Evolutionary conservation across 2,329 filamentous ascomycete species (phyloP), one percentile per base, ranked within the genome.

Genomic region (Didymella keratinophila): DNA sequence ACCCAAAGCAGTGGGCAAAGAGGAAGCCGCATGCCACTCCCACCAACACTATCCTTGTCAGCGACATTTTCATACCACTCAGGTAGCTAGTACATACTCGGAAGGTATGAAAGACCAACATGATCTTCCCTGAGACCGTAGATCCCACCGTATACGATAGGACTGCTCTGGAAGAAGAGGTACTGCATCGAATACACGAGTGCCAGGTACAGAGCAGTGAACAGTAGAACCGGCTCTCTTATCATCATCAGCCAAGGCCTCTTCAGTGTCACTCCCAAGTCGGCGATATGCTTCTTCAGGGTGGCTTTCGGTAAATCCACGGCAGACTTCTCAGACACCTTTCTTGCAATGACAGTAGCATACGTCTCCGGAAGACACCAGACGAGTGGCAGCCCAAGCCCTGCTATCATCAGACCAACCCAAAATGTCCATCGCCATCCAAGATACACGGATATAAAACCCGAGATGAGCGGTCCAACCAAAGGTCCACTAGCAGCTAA

Each of bases 151-250:
- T 90, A 92, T 60, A 91, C 87, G 58, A 61, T 86, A 70, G 68
- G 86, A 71, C 87, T 92, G 2, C 88, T 87, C 70, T 91, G 86
- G 70, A 92, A 92, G 66, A 86, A 90, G 76, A 92, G 89, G 79
- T 84, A 87, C 50, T 86, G 83, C 58, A 87, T 80, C 2, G 78
- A 83, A 71, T 91, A 92, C 10, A 70, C 72, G 27, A 79, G 70
- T 28, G 86, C 81, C 32, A 92, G 80, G 25, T 89, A 85, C 11
- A 91, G 81, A 75, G 91, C 92, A 2, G 83, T 84, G 34, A 85
- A 87, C 37, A 86, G 80, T 36, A 92, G 88, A 55, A 93, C 90
- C 51, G 87, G 86, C 70, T 93, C 90, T 39, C 82, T 86, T 25
- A 78, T 61, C 52, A 90, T 79, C 89, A 93, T 92, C 4, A 60